phyloP scores from a whole-genome alignment of 1,284 basidiomycete species.

The Erythrobasidium hasegawianum region DNA sequence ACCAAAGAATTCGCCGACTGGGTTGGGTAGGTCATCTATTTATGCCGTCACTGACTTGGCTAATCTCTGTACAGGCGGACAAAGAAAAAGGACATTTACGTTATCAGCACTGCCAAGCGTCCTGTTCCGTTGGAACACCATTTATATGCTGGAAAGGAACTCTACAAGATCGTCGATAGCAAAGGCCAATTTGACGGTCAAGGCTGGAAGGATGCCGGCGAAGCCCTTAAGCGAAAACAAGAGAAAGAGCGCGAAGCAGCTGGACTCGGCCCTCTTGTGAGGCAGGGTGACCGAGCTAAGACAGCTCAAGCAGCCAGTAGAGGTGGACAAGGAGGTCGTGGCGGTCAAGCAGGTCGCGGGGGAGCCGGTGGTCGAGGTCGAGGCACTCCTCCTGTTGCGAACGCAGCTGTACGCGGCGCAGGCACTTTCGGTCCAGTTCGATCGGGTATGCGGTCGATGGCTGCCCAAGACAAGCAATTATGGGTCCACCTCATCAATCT shows the following conservation, averaged over 20 bases:
- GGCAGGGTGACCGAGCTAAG: conserved; percentile 48
- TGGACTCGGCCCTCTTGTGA: conserved; percentile 71
- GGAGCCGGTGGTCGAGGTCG: conserved; percentile 51
- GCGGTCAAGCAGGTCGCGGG: conserved; percentile 63
- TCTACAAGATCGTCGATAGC: conserved; percentile 88
- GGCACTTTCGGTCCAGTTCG: conserved; percentile 27
- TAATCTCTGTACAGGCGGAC: conserved; percentile 64
- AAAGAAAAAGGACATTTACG: conserved; percentile 99
- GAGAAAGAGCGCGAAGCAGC: conserved; percentile 96
- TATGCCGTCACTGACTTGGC: neutral
- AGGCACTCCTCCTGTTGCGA: conserved; percentile 54
- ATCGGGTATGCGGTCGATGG: conserved; percentile 33
- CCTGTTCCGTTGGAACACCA: conserved; percentile 97
- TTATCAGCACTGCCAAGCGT: conserved; percentile 93
- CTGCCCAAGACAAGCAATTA: conserved; percentile 51
- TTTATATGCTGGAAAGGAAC: conserved; percentile 85
- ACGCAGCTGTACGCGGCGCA: conserved; percentile 21
- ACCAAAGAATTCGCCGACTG: conserved; percentile 98
- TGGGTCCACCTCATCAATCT: conserved; percentile 81
- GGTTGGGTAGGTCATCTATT: conserved; percentile 73
- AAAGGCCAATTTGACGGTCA: conserved; percentile 69
- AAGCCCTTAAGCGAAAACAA: conserved; percentile 85
- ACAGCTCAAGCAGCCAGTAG: conserved; percentile 11
- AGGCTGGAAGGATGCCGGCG: conserved; percentile 83
- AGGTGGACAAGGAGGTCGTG: conserved; percentile 33